Percentiles rank a stretch among this genome's conserved stretches.
Evolutionary conservation across 2,329 filamentous ascomycete genomes (phyloP).

Genomic region (Ophiostoma novo-ulmi): DNA sequence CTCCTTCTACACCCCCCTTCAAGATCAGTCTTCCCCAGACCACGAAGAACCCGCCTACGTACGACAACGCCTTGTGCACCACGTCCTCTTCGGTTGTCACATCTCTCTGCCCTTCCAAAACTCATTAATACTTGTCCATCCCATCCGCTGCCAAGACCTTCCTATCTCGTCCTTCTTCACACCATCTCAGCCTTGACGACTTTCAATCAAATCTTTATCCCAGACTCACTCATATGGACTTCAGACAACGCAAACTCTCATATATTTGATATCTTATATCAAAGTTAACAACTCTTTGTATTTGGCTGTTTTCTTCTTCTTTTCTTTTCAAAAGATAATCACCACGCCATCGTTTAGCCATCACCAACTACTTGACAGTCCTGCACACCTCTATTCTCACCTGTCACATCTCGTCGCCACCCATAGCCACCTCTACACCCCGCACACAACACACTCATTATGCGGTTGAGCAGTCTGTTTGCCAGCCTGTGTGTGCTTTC

Average conservation of each 20-base stretch:
- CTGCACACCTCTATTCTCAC: background rate
- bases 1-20: background rate
- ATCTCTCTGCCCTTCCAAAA: background rate
- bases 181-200: background rate
- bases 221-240: background rate
- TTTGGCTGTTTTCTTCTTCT: no score
- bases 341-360: background rate
- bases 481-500: conserved; percentile 19
- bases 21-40: background rate
- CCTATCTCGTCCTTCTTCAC: background rate
- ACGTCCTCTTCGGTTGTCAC: background rate
- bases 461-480: background rate
- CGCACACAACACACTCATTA: background rate
- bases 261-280: background rate
- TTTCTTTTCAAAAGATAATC: background rate
- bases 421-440: background rate
- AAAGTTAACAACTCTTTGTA: background rate
- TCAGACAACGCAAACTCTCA: background rate
- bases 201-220: background rate
- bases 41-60: background rate
- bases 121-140: background rate
- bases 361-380: background rate
- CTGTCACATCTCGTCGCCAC: background rate
- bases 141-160: background rate
- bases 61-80: background rate